A percentile compares a stretch with the other conserved stretches of the same genome.
These are phyloP conservation scores for Penicillium longicatenatum DNA, from an alignment of 495 filamentous ascomycete species.

Conservation along the genomic window DNA sequence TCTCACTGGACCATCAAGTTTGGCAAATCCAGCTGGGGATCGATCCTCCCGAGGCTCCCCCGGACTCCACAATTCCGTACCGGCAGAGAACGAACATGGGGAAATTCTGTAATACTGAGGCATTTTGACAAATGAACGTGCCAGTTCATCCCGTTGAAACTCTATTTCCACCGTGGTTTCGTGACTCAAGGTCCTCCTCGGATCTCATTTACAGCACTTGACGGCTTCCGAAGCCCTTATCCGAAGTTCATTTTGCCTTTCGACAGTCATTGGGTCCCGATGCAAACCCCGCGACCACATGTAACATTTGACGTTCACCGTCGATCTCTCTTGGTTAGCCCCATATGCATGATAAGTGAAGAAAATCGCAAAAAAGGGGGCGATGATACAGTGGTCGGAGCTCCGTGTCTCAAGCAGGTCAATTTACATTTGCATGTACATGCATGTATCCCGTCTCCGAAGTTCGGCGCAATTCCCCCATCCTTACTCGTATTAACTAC, in stretches of 20 bases:
- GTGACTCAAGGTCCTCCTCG: not conserved
- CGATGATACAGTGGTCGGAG: not conserved
- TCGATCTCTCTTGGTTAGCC: not conserved
- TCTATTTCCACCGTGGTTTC: not conserved
- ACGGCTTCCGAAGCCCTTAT: not conserved
- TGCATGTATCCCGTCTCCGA: not conserved
- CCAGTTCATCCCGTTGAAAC: not conserved
- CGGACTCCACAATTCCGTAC: slow-evolving; percentile 12
- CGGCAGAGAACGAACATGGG: not conserved
- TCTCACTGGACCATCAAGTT: not conserved
- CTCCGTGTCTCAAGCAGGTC: not conserved
- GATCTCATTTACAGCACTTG: not conserved
- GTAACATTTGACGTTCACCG: not conserved
- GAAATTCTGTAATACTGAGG: not conserved
- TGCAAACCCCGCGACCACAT: not conserved
- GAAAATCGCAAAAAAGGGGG: not conserved
- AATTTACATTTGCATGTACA: not conserved
- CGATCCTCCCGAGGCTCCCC: slow-evolving; percentile 10
- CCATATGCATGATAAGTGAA: not conserved
- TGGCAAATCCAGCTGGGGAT: no score
- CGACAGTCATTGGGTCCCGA: not conserved
- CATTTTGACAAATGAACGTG: not conserved
- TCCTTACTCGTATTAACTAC: not conserved
- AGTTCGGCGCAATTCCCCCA: not conserved
- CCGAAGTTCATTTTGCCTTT: not conserved